A percentile compares a stretch with the other conserved stretches of the same genome.
These are phyloP conservation scores for Penicillium crystallinum DNA, from an alignment of 495 filamentous ascomycete species.

Conservation along the genomic window DNA sequence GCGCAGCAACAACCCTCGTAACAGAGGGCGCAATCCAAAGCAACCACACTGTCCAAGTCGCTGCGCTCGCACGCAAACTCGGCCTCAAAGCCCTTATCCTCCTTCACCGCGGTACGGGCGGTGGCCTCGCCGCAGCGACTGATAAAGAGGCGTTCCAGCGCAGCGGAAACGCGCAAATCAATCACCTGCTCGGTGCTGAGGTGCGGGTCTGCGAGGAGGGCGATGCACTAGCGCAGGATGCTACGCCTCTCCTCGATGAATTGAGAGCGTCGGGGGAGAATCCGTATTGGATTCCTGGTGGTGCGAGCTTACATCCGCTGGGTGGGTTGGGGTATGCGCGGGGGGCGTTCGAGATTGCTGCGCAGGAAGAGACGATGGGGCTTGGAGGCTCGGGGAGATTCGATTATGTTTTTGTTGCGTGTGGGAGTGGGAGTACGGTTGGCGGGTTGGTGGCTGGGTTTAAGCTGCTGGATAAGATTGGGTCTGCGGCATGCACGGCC, in stretches of 20 bases:
- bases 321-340: conserved; percentile 39
- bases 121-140: conserved; percentile 13
- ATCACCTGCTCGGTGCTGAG: conserved; percentile 33
- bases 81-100: conserved; percentile 25
- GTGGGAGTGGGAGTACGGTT: conserved; percentile 37
- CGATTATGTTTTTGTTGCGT: conserved; percentile 37
- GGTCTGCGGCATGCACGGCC: background rate
- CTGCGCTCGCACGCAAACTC: conserved; percentile 26
- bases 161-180: conserved; percentile 30
- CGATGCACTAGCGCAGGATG: conserved; percentile 11
- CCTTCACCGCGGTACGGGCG: conserved; percentile 28
- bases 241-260: conserved; percentile 17
- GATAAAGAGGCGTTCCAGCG: conserved; percentile 18
- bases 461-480: conserved; percentile 26
- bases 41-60: conserved; percentile 40
- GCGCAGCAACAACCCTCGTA: conserved; percentile 28
- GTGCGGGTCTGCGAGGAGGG: conserved; percentile 29
- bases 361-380: conserved; percentile 23
- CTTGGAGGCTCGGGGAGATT: conserved; percentile 22
- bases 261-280: conserved; percentile 11
- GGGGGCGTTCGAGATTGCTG: conserved; percentile 34
- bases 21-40: conserved; percentile 42
- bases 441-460: conserved; percentile 38
- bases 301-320: conserved; percentile 37
- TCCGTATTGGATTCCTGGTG: conserved; percentile 37